Evolutionary conservation across 129 eudicot genomes (phyloP).

Genomic region (Silybum marianum): DNA sequence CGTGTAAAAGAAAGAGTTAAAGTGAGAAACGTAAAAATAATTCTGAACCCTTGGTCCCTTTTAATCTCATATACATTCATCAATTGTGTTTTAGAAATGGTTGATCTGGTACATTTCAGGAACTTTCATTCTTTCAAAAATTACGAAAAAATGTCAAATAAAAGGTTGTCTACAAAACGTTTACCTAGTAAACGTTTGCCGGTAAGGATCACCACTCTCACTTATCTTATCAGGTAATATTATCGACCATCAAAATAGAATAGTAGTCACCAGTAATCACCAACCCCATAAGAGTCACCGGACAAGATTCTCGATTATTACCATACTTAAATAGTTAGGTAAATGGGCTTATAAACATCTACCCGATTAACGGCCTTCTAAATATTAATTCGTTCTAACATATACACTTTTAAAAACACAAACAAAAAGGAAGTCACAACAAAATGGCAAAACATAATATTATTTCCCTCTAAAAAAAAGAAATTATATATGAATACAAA

Average conservation of each 20-base stretch:
- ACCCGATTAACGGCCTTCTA: not conserved
- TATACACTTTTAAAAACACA: constrained; percentile 12
- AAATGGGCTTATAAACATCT: not conserved
- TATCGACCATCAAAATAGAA: not conserved
- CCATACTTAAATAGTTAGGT: not conserved
- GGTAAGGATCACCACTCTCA: not conserved
- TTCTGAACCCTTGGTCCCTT: too few relatives aligned
- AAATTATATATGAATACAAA: constrained; percentile 4
- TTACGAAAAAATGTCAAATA: too few relatives aligned
- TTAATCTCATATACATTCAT: too few relatives aligned
- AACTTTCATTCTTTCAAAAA: too few relatives aligned
- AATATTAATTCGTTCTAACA: not conserved
- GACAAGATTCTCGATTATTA: too few relatives aligned
- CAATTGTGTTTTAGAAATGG: too few relatives aligned
- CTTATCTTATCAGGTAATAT: not conserved
- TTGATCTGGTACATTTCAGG: too few relatives aligned
- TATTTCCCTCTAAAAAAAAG: constrained; percentile 3
- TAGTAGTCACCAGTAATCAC: too few relatives aligned
- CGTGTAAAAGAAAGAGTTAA: too few relatives aligned
- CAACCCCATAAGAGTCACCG: too few relatives aligned
- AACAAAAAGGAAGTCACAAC: not conserved
- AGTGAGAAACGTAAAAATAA: too few relatives aligned
- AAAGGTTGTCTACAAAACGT: not conserved
- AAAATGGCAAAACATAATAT: not conserved
- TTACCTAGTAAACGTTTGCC: not conserved